Evolutionary conservation across 2,329 filamentous ascomycete species (phyloP), one percentile per base, ranked within the genome.

Genomic region (Talaromyces sp.): DNA sequence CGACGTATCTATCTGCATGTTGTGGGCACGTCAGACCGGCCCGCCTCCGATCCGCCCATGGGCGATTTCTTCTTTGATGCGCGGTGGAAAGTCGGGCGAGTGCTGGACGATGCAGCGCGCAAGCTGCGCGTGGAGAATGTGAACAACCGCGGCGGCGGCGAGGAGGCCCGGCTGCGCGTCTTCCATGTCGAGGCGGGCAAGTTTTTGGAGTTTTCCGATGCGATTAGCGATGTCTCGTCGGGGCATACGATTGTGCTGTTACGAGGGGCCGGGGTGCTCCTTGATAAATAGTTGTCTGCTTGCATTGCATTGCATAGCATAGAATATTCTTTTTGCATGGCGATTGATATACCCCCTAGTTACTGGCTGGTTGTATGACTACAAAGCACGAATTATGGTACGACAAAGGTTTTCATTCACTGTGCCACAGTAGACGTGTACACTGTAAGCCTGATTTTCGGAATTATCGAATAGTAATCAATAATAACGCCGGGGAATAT

Each of bases 171-270:
- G 74, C 73, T 99, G 65, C 80, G 95, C 9, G 86, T 99, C 0
- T 99, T 96, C 70, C 93, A 98, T 72, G 90, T 99, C 0, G 93
- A 99, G 71, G 90, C 89, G 0, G 95, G 95, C 0, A 81, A 91
- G 61, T 74, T 99, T 64, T 75, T 99, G 64, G 93, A 95, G 62
- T 99, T 96, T 69, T 86, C 84, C 26, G 93, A 97, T 75, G 93
- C 93, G 79, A 81, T 96, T 59, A 92, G 91, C 4, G 81, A 81
- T 57, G 82, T 81, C 14, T 43, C 85, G 65, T 93, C 85, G 66
- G 95, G 95, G 1, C 93, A 99, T 72, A 97, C 92, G 11, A 86
- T 99, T 64, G 92, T 98, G 26, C 72, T 99, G 68, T 70, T 99
- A 58, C 82, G 95, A 63, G 95, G 95, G 0, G 88, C 97, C 57